Conservation (phyloP, 371 early-diverging fungal genomes). For the Mucor irregularis region DNA sequence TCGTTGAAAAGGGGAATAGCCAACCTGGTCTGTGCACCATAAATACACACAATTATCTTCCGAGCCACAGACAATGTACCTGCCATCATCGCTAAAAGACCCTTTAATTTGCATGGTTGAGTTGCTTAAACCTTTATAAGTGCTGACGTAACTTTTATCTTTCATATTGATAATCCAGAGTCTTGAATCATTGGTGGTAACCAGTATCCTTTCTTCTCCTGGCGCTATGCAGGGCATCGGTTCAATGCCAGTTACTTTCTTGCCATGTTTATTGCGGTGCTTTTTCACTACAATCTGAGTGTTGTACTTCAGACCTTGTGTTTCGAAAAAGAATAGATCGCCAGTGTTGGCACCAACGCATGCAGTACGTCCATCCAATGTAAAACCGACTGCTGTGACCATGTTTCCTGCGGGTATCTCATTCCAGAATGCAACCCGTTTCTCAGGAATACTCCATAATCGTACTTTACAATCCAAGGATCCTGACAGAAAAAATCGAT, state of each 20-base stretch:
- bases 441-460: slow-evolving; percentile 83
- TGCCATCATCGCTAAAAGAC: slow-evolving; percentile 66
- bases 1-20: slow-evolving; percentile 37
- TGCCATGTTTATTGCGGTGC: slow-evolving; percentile 53
- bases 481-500: slow-evolving; percentile 78
- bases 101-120: slow-evolving; percentile 70
- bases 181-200: slow-evolving; percentile 83
- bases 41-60: slow-evolving; percentile 78
- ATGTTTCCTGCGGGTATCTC: slow-evolving; percentile 63
- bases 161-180: slow-evolving; percentile 75
- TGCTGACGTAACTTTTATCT: slow-evolving; percentile 71
- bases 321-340: slow-evolving; percentile 76
- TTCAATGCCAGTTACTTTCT: slow-evolving; percentile 78
- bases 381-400: slow-evolving; percentile 82
- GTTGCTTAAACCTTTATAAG: slow-evolving; percentile 79
- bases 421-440: slow-evolving; percentile 75
- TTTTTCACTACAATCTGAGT: slow-evolving; percentile 76
- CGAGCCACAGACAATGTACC: slow-evolving; percentile 79
- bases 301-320: slow-evolving; percentile 74
- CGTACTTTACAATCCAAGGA: slow-evolving; percentile 81
- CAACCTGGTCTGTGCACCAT: slow-evolving; percentile 64
- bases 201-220: slow-evolving; percentile 58
- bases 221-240: slow-evolving; percentile 51
- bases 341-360: slow-evolving; percentile 84
- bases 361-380: slow-evolving; percentile 64